Base-by-base conservation (phyloP, 2,329 filamentous ascomycete species). In the Macrophomina phaseolina region DNA sequence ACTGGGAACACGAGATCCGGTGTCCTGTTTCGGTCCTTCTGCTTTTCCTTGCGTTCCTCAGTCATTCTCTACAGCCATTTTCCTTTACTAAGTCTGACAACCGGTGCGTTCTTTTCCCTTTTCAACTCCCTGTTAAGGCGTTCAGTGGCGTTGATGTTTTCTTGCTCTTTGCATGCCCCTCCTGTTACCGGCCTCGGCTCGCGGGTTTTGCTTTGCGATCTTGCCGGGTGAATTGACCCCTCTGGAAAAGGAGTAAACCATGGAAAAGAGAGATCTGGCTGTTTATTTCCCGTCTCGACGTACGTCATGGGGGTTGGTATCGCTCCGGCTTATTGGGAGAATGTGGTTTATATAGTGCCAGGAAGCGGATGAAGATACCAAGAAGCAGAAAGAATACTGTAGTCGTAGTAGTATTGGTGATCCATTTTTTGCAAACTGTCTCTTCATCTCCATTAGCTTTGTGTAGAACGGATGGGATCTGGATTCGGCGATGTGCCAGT, bases 361-460 rank as follows among this genome's bases (percentile, higher is more conserved):
- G 40, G 23, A 23, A 18, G 32, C 16, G 16, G 30, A 46, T 8
- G 36, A 12, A 38, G 36, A 38, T 38, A 28, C 38, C 38, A 18
- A 42, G 55, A 18, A 42, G 30, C 16, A 12, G 28, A n/a, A n/a
- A 48, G 56, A 45, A 30, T 38, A n/a, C 8, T 34, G 40, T 61
- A 61, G 55, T 60, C 55, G 55, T 28, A 45, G 40, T 46, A 16
- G 56, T 48, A 61, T 46, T 61, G 56, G 56, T 48, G 38, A 34
- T 48, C 16, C 28, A 34, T n/a, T 28, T n/a, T 28, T 12, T 46
- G 23, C 56, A 46, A 48, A 42, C 11, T 38, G 36, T 32, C 11
- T 23, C 18, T n/a, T 46, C 14, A 14, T 34, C 12, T 45, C 23
- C 16, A 18, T 56, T 36, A 16, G 52, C 7, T 55, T 34, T 23